Evolutionary conservation across 805 yeast species (phyloP), one percentile per base, ranked within the genome.

Genomic region (Naumovozyma castellii): DNA sequence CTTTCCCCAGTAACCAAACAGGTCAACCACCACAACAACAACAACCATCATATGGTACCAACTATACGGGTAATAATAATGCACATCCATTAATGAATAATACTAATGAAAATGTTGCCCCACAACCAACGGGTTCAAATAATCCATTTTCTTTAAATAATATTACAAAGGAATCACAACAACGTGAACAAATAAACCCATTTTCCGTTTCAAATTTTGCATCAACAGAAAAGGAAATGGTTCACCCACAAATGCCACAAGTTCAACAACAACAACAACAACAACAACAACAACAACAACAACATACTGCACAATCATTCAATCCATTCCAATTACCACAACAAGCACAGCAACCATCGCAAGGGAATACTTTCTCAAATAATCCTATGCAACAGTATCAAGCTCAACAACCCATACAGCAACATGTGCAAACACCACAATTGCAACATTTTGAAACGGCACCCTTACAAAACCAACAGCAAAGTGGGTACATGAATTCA

Each of bases 121-220:
- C 41, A 31, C 22, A 36, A 31, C 42, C 42, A 27, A 51, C 63
- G 3, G 64, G 62, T 3, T 52, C 64, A 5, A 54, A 53, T n/a
- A 63, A 67, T 44, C 72, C 72, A 32, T 67, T 68, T 45, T 49
- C 66, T 2, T 35, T 58, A 33, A 57, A 50, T 2, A 58, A 58
- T 36, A 18, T 42, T 25, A 28, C 41, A 44, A 36, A 43, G 6
- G 37, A 41, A 5, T 15, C 36, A 13, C 35, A 38, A 37, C 34
- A 42, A 22, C 43, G 30, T 18, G 39, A 29, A 17, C 40, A 18
- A 30, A 31, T 35, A 19, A 41, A 39, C 39, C 41, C 37, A 50
- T 51, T 35, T 48, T 36, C 50, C 32, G 41, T 37, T 16, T 36
- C 45, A 28, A 49, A 47, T 35, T 43, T 38, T 38, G 14, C 35